Evolutionary conservation across 1,284 basidiomycete genomes (phyloP), one percentile per base, ranked within the genome.

Genomic region (Ceratobasidium theobromae): DNA sequence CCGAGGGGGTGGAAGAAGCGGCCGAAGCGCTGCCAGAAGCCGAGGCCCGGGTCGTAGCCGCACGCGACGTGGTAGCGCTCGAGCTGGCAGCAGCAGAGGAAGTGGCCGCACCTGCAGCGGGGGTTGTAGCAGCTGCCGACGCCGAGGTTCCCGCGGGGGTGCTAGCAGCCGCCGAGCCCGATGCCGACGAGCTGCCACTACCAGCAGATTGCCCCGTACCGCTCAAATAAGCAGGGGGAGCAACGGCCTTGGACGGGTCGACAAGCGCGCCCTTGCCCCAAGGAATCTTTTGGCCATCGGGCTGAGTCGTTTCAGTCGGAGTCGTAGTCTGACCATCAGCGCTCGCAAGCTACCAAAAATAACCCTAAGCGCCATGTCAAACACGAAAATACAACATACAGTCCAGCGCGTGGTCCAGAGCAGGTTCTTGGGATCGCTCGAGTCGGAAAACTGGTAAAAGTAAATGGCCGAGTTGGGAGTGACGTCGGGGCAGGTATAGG

Each of bases 401-500:
- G 67, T 60, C 33, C 60, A 70, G 4, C 69, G 69, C 16, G 67
- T 68, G 23, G 67, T 68, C 69, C 69, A 70, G 32, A 65, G 43
- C 49, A 70, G 27, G 45, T 68, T 62, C 4, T 46, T 65, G 16
- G 65, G 41, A 25, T 68, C 53, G 3, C 38, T 23, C 2, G 60
- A 43, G 27, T 25, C 18, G 2, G 69, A 69, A 65, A 68, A 70
- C 45, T 70, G 69, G 65, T 70, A 70, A 46, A 68, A 70, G 65
- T 68, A 68, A 58, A 68, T 66, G 21, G 46, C 35, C 32, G 69
- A 68, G 33, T 58, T 53, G 33, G 57, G 60, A 11, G 49, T 65
- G 46, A 70, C 67, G 30, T 67, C 65, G 21, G 69, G 69, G 67
- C 69, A 70, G 32, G 41, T 28, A 41, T 66, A 70, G 18, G 55